Percentiles rank a stretch among this genome's conserved stretches.
Evolutionary conservation across 2,329 filamentous ascomycete genomes (phyloP).

Genomic region (Cryphonectria parasitica): DNA sequence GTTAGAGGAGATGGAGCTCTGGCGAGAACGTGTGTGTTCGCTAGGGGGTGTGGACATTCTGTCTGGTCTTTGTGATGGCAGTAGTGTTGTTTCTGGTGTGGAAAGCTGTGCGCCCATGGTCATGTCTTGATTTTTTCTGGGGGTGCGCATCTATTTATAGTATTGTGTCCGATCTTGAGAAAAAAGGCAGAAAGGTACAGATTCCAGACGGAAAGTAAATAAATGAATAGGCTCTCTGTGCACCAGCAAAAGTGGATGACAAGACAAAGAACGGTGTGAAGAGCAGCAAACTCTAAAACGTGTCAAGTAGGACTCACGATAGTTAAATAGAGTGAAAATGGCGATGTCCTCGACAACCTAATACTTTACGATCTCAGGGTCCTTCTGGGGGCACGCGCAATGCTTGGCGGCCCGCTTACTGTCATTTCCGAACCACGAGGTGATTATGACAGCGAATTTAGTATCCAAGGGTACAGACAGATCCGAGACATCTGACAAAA

Average conservation of each 20-base stretch:
- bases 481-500: neutral
- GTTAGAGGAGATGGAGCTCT: conserved; percentile 30
- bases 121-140: neutral
- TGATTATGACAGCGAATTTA: neutral
- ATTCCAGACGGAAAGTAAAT: neutral
- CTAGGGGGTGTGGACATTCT: neutral
- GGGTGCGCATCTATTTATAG: neutral
- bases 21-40: conserved; percentile 5
- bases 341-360: neutral
- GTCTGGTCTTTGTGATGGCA: neutral
- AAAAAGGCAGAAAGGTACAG: neutral
- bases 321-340: neutral
- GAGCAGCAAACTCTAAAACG: neutral
- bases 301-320: neutral
- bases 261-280: neutral
- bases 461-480: neutral
- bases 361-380: neutral
- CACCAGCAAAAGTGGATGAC: neutral
- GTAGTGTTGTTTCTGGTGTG: conserved; percentile 3
- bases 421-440: conserved; percentile 1
- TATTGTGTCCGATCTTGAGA: neutral
- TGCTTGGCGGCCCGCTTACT: neutral
- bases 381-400: neutral
- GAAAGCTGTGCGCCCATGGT: conserved; percentile 12
- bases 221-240: neutral